Evolutionary conservation across 2,329 filamentous ascomycete species (phyloP).

Genomic region (Pseudogymnoascus sp.): DNA sequence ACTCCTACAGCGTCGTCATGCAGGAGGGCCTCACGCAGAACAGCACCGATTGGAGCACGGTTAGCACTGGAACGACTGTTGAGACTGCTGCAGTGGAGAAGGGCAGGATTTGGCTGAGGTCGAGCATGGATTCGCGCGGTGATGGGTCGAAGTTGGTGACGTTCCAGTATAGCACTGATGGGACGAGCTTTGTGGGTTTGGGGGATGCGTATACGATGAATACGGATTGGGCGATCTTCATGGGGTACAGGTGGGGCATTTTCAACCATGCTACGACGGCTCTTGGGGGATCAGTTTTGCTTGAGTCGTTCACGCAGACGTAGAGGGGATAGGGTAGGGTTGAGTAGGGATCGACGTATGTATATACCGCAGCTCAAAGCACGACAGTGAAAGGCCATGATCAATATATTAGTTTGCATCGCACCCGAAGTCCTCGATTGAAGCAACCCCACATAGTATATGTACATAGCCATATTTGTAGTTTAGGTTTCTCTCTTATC

Average conservation of each 20-base stretch:
- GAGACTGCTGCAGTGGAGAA: constrained; percentile 18
- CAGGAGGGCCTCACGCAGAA: constrained; percentile 22
- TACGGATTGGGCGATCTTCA: constrained; percentile 40
- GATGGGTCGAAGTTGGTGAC: constrained; percentile 24
- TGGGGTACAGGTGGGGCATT: constrained; percentile 42
- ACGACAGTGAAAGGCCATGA: background rate
- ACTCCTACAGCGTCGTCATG: constrained; percentile 25
- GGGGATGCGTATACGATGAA: constrained; percentile 32
- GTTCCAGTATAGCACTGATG: constrained; percentile 41
- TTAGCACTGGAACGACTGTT: constrained; percentile 25
- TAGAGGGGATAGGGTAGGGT: background rate
- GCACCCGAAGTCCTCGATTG: background rate
- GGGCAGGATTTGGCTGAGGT: constrained; percentile 32
- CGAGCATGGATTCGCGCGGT: constrained; percentile 31
- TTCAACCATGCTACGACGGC: constrained; percentile 43
- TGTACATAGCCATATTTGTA: background rate
- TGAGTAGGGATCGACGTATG: background rate
- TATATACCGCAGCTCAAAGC: too few species aligned
- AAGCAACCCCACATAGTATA: background rate
- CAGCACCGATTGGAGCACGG: constrained; percentile 30
- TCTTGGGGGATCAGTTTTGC: constrained; percentile 33
- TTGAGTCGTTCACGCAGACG: constrained; percentile 21
- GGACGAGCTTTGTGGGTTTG: constrained; percentile 30
- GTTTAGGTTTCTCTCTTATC: too few species aligned
- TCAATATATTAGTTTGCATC: background rate